Evolutionary conservation across 2,329 filamentous ascomycete species (phyloP).

Genomic region (Cladophialophora bantiana): DNA sequence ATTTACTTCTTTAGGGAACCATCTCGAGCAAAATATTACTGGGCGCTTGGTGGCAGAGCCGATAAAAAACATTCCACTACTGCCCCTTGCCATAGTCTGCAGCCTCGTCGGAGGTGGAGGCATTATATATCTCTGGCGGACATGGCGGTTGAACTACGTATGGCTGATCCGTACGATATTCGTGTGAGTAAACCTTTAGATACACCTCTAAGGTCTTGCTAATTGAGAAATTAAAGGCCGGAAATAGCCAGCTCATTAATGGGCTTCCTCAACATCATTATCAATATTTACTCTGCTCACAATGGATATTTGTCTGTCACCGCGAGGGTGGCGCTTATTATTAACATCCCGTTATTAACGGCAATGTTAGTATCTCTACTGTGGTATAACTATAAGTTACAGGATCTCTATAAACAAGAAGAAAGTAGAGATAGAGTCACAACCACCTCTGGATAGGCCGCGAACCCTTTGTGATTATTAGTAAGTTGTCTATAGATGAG

Average conservation of each 20-base stretch:
- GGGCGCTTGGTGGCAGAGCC: conserved; percentile 41
- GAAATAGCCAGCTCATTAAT: conserved; percentile 55
- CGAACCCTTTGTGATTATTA: neutral
- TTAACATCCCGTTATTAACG: neutral
- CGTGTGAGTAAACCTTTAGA: conserved; percentile 42
- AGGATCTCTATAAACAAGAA: neutral
- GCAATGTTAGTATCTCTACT: neutral
- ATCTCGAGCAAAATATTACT: conserved; percentile 38
- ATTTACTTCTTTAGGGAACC: conserved; percentile 53
- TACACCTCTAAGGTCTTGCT: neutral
- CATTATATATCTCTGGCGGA: conserved; percentile 52
- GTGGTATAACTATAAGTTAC: neutral
- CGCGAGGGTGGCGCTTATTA: conserved; percentile 1
- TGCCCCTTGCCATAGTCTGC: conserved; percentile 53
- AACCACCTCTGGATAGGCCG: neutral
- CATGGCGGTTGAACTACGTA: conserved; percentile 57
- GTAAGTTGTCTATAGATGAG: too few relatives aligned
- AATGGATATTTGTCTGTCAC: conserved; percentile 54
- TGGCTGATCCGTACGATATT: conserved; percentile 60
- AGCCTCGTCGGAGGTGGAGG: conserved; percentile 51
- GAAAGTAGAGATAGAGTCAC: neutral
- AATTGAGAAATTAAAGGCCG: conserved; percentile 37
- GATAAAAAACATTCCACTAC: conserved; percentile 48
- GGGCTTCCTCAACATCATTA: conserved; percentile 57
- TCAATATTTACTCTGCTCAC: conserved; percentile 58